Evolutionary conservation across 768 basidiomycete species (phyloP), one percentile per base, ranked within the genome.

Genomic region (Amanita rimosa): DNA sequence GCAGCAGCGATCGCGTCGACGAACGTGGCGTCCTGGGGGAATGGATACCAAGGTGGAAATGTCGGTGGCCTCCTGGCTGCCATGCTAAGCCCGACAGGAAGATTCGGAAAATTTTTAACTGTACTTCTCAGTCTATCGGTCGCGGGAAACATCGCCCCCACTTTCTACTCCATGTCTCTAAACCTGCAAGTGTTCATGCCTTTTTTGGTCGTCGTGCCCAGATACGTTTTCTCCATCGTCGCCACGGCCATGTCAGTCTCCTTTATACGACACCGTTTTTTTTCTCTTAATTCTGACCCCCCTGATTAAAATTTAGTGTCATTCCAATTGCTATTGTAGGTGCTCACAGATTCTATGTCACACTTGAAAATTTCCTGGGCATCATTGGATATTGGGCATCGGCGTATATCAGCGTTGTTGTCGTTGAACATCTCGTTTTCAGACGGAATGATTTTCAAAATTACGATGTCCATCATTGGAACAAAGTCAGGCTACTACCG

Each of bases 81-180:
- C 2, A 79, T 88, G 71, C 71, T 90, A 2, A 69, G 68, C n/a
- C 87, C 87, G 0, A 69, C 72, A 0, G 78, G 79, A 35, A 74
- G 74, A 27, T 89, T 88, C 60, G 82, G 86, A 5, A 84, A 85
- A 58, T 84, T 90, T 67, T 67, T 91, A 37, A 83, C 81, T 0
- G 83, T 92, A 31, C 65, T 95, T 39, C 71, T 94, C 53, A 85
- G 85, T 49, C 67, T 96, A 17, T 86, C 83, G 42, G 85, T 91
- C 36, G 79, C 81, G 1, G 85, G 78, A 2, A 93, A 92, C 64
- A 83, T 88, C 39, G 85, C 87, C 1, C 78, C 82, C 2, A 84
- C 86, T 5, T 80, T 91, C 53, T 96, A 96, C 62, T 87, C 83
- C 38, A 75, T 84, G 50, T 77, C 80, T 1, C 71, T 91, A 50